These are phyloP conservation scores for Ceratopteris richardii DNA, from an alignment of 75 land plant genomes.

Conservation along the genomic window DNA sequence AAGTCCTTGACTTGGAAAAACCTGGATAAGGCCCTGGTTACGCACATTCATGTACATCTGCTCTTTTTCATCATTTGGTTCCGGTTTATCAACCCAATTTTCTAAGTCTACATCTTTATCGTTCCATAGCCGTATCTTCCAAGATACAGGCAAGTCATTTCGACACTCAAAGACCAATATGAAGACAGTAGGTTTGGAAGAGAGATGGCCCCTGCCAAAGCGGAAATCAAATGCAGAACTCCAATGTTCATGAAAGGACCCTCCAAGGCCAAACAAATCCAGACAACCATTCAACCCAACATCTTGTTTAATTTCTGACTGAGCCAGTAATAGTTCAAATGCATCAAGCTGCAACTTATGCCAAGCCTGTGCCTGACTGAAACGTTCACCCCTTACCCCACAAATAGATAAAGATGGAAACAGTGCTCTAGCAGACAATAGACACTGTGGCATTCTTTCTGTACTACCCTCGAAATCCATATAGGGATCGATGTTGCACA, in stretches of 20 bases:
- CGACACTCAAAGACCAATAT: slow-evolving; percentile 14
- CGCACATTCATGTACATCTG: slow-evolving; percentile 6
- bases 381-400: slow-evolving; percentile 15
- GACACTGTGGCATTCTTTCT: slow-evolving; percentile 14
- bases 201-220: slow-evolving; percentile 15
- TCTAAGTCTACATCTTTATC: slow-evolving; percentile 34
- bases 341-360: slow-evolving; percentile 8
- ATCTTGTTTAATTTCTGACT: slow-evolving; percentile 8
- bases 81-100: slow-evolving; percentile 29
- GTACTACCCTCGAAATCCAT: background rate
- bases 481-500: slow-evolving; percentile 19
- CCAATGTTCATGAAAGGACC: slow-evolving; percentile 3
- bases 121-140: slow-evolving; percentile 33
- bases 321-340: slow-evolving; percentile 14
- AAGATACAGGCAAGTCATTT: slow-evolving; percentile 13
- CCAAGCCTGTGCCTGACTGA: slow-evolving; percentile 25
- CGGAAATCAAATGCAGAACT: slow-evolving; percentile 9
- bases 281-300: slow-evolving; percentile 8
- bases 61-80: slow-evolving; percentile 13
- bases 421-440: slow-evolving; percentile 5
- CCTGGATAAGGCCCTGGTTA: slow-evolving; percentile 15
- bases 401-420: slow-evolving; percentile 19
- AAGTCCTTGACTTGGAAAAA: slow-evolving; percentile 25
- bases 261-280: slow-evolving; percentile 29
- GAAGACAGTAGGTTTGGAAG: slow-evolving; percentile 12